A percentile compares a stretch with the other conserved stretches of the same genome.
Conservation (phyloP, 306 rosid genomes). For the Alnus glutinosa region DNA sequence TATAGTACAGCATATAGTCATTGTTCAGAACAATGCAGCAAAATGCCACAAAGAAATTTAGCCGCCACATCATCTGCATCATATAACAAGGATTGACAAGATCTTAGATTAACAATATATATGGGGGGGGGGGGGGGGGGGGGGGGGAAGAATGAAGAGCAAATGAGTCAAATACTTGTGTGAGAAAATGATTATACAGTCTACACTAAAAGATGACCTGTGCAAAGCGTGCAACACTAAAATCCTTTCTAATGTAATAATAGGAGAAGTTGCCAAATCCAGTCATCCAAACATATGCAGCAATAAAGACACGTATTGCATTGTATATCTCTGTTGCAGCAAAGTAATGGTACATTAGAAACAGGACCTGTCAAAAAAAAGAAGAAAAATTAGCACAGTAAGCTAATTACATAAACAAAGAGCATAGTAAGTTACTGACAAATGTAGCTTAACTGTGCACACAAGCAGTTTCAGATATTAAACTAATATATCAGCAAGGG, state of each 20-base stretch:
- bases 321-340: slow-evolving; percentile 97
- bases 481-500: slow-evolving; percentile 2
- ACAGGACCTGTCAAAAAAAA: slow-evolving; percentile 68
- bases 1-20: slow-evolving; percentile 93
- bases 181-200: background rate
- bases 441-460: slow-evolving; percentile 6
- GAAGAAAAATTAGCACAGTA: slow-evolving; percentile 19
- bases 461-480: slow-evolving; percentile 10
- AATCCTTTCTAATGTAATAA: slow-evolving; percentile 91
- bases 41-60: slow-evolving; percentile 83
- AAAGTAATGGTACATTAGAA: slow-evolving; percentile 94
- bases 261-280: slow-evolving; percentile 99
- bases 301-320: slow-evolving; percentile 92
- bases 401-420: slow-evolving; percentile 8
- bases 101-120: background rate
- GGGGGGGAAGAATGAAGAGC: background rate
- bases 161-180: background rate
- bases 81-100: slow-evolving; percentile 23
- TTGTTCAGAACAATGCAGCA: slow-evolving; percentile 93
- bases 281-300: slow-evolving; percentile 99
- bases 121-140: background rate
- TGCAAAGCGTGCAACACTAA: slow-evolving; percentile 87
- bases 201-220: slow-evolving; percentile 58
- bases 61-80: slow-evolving; percentile 99
- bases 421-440: slow-evolving; percentile 10